Percentiles rank a stretch among this genome's conserved stretches.
These are phyloP conservation scores for Ophiostoma pallidulum DNA, from an alignment of 2,329 filamentous ascomycete genomes.

Conservation along the genomic window DNA sequence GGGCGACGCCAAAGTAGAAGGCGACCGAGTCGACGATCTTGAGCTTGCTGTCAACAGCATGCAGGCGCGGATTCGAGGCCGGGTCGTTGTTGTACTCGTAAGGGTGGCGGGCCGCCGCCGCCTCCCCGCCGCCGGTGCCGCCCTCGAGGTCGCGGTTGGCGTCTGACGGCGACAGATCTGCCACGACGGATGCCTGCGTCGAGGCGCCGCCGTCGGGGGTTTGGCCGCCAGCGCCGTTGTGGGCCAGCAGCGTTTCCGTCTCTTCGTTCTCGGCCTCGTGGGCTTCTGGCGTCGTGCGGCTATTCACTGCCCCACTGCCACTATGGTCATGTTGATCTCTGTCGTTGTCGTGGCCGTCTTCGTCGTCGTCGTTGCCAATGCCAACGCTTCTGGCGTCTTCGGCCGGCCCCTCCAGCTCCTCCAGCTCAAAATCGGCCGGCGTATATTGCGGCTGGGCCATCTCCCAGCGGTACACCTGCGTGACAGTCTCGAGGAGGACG, in stretches of 20 bases:
- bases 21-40: neutral
- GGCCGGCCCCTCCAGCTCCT: too few species aligned
- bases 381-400: too few species aligned
- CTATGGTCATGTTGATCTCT: neutral
- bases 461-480: neutral
- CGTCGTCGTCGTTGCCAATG: slow-evolving; percentile 57
- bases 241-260: too few species aligned
- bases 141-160: too few species aligned
- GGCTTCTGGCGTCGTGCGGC: neutral
- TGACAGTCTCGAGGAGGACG: neutral
- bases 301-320: neutral
- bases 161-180: too few species aligned
- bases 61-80: neutral
- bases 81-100: slow-evolving; percentile 9
- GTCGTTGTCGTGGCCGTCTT: neutral
- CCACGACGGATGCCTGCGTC: too few species aligned
- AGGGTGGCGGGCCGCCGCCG: neutral
- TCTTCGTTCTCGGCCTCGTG: too few species aligned
- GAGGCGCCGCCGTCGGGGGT: too few species aligned
- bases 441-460: neutral
- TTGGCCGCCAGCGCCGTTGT: too few species aligned
- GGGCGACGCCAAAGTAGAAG: neutral
- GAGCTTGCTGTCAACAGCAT: neutral
- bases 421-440: slow-evolving; percentile 10
- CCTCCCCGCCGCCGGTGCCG: too few species aligned